phyloP scores from a whole-genome alignment of 129 eudicot genomes.

The Calendula officinalis region DNA sequence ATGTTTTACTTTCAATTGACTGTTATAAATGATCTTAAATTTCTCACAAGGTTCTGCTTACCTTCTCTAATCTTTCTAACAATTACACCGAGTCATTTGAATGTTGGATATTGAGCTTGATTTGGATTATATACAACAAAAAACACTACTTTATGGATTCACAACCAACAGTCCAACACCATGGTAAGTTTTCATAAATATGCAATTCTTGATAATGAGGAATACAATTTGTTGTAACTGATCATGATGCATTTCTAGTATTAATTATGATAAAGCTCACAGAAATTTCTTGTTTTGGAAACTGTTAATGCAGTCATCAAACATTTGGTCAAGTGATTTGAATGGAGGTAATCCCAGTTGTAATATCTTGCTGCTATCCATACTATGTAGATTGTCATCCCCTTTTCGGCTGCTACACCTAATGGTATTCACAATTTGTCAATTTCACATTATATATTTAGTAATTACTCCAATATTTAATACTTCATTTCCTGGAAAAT shows the following conservation, averaged over 20 bases:
- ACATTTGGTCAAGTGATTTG: conserved; percentile 72
- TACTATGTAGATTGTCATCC: conserved; percentile 58
- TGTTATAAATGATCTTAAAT: not conserved
- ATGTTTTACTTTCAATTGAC: conserved; percentile 17
- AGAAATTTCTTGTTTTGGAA: conserved; percentile 77
- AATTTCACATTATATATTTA: not conserved
- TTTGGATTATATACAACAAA: conserved; percentile 4
- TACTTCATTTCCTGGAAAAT: not conserved
- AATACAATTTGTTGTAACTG: too few species aligned
- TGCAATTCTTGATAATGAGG: not conserved
- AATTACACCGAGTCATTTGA: not conserved
- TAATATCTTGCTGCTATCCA: conserved; percentile 74
- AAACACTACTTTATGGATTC: not conserved
- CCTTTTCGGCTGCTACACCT: conserved; percentile 69
- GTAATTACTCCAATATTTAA: not conserved
- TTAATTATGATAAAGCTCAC: conserved; percentile 23
- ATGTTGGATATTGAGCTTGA: conserved; percentile 4
- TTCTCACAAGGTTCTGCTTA: not conserved
- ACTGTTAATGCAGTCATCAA: conserved; percentile 80
- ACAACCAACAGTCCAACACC: too few species aligned
- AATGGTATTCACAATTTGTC: conserved; percentile 9
- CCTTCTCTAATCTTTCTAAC: not conserved
- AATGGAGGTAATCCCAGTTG: conserved; percentile 77
- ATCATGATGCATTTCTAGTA: not conserved
- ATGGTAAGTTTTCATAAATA: conserved; percentile 14